These are phyloP conservation scores for Ambrosia trifida DNA, from an alignment of 129 eudicot genomes.

Conservation along the genomic window DNA sequence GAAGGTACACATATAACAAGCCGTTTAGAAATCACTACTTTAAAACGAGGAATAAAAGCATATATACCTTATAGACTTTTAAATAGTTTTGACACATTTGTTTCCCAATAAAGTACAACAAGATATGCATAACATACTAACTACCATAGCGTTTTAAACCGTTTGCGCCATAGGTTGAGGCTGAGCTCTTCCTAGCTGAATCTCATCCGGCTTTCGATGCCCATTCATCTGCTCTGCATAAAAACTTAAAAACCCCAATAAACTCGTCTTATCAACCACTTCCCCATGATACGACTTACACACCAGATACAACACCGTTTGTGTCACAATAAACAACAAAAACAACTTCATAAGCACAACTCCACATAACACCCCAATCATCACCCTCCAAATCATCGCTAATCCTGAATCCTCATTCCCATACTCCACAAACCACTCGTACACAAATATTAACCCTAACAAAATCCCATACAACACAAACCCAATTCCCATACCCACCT, in stretches of 20 bases:
- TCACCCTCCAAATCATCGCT: conserved; percentile 34
- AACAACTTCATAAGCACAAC: conserved; percentile 19
- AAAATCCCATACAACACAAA: conserved; percentile 17
- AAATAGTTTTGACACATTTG: background rate
- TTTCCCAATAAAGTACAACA: conserved; percentile 1
- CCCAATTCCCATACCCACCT: conserved; percentile 28
- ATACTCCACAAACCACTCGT: conserved; percentile 13
- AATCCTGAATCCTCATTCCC: background rate
- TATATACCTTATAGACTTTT: background rate
- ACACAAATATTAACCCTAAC: background rate
- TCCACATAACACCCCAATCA: conserved; percentile 24
- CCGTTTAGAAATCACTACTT: background rate
- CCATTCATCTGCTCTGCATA: conserved; percentile 29
- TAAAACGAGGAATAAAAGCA: too few relatives aligned
- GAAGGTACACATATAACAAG: background rate
- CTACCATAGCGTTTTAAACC: background rate
- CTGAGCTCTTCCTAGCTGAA: conserved; percentile 34
- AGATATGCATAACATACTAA: background rate
- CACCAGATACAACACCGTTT: conserved; percentile 38
- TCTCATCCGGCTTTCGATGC: conserved; percentile 18
- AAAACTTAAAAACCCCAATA: conserved; percentile 27
- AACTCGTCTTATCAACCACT: conserved; percentile 33
- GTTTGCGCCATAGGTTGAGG: background rate
- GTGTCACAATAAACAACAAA: conserved; percentile 28
- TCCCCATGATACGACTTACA: conserved; percentile 42